phyloP scores from a whole-genome alignment of 495 filamentous ascomycete species.

The Aspergillus saccharolyticus region DNA sequence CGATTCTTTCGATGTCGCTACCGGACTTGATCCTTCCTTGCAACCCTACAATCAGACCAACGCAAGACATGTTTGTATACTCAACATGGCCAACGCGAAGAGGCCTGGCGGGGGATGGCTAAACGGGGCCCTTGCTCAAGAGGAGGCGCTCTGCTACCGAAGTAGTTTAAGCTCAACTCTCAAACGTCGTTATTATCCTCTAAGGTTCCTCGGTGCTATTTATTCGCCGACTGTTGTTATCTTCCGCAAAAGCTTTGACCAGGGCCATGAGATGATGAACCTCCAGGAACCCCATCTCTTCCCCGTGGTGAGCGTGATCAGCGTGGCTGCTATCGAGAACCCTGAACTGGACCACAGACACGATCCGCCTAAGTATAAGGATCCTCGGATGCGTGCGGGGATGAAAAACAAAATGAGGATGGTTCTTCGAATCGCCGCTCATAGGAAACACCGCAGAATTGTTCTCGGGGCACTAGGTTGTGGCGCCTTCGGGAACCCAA shows the following conservation, averaged over 20 bases:
- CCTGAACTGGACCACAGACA: slow-evolving; percentile 35
- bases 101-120: slow-evolving; percentile 54
- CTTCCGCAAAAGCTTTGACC: slow-evolving; percentile 40
- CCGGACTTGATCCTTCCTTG: slow-evolving; percentile 27
- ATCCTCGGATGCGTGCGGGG: slow-evolving; percentile 38
- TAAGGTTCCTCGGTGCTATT: slow-evolving; percentile 46
- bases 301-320: slow-evolving; percentile 53
- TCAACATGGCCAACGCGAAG: slow-evolving; percentile 57
- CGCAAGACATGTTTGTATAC: slow-evolving; percentile 43
- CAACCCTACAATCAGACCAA: slow-evolving; percentile 2
- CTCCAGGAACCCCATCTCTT: slow-evolving; percentile 26
- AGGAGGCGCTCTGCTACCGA: slow-evolving; percentile 62
- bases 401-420: slow-evolving; percentile 56
- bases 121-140: slow-evolving; percentile 52
- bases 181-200: slow-evolving; percentile 49
- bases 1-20: slow-evolving; percentile 49
- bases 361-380: slow-evolving; percentile 24
- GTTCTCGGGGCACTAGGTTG: slow-evolving; percentile 66
- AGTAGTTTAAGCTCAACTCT: slow-evolving; percentile 53
- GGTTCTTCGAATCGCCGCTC: slow-evolving; percentile 49
- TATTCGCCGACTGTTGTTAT: slow-evolving; percentile 57
- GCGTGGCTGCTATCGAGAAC: slow-evolving; percentile 48
- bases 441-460: slow-evolving; percentile 46
- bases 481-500: slow-evolving; percentile 58
- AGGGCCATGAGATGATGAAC: slow-evolving; percentile 41